These are phyloP conservation scores for Chaetomium olivaceum DNA, from an alignment of 2,329 filamentous ascomycete genomes.

Conservation along the genomic window DNA sequence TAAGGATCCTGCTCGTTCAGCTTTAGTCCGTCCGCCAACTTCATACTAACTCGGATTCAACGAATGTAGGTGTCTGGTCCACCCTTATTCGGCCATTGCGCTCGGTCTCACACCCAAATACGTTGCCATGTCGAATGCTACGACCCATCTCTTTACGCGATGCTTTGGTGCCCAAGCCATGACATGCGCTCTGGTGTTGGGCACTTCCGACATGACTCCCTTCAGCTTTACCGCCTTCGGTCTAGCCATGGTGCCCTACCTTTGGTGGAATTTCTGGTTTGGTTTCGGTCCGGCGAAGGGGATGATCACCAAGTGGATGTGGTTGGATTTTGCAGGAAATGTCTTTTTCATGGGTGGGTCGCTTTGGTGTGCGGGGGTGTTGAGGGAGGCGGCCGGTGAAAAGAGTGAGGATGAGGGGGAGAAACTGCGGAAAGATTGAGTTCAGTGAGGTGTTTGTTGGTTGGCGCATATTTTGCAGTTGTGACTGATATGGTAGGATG, in stretches of 20 bases:
- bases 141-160: constrained; percentile 25
- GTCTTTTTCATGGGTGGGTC: constrained; percentile 26
- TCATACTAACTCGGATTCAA: neutral
- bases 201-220: constrained; percentile 28
- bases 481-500: no score
- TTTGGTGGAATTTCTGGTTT: constrained; percentile 29
- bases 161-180: constrained; percentile 32
- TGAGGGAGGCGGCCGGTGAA: constrained; percentile 15
- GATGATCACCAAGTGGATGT: constrained; percentile 25
- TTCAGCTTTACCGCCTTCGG: constrained; percentile 30
- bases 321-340: constrained; percentile 30
- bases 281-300: constrained; percentile 25
- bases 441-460: neutral
- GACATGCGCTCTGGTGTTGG: constrained; percentile 29
- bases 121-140: constrained; percentile 21
- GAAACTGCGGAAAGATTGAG: neutral
- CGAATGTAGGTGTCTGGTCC: constrained; percentile 25
- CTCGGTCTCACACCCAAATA: constrained; percentile 28
- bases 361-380: constrained; percentile 26
- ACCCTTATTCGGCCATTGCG: constrained; percentile 27
- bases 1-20: neutral
- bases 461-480: no score
- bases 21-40: neutral
- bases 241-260: constrained; percentile 30
- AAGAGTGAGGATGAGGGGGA: neutral